A percentile compares a stretch with the other conserved stretches of the same genome.
Conservation (phyloP, 2,329 filamentous ascomycete species). For the Aspergillus eucalypticola region DNA sequence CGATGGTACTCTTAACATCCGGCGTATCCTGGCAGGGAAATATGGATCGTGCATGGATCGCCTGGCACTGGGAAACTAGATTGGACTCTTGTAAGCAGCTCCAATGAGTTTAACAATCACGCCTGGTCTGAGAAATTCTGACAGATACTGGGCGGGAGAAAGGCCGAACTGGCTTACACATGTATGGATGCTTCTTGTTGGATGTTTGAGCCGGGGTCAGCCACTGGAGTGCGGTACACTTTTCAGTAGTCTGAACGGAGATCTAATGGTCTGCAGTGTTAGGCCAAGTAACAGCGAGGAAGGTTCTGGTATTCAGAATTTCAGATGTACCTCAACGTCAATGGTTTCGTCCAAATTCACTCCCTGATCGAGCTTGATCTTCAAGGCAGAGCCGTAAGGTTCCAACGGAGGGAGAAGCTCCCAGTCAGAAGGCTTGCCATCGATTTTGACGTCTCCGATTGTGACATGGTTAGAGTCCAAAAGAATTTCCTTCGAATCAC, state of each 20-base stretch:
- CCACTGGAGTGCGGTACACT: conserved; percentile 94
- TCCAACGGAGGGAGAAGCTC: conserved; percentile 67
- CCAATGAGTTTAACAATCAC: not conserved
- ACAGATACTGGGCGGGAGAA: not conserved
- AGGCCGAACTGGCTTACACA: conserved; percentile 58
- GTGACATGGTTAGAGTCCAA: conserved; percentile 86
- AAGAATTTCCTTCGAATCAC: conserved; percentile 72
- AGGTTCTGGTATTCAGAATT: not conserved
- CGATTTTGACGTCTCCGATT: conserved; percentile 69
- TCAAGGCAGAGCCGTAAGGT: conserved; percentile 61
- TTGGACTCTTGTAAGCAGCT: not conserved
- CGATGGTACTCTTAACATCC: conserved; percentile 93
- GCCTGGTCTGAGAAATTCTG: not conserved
- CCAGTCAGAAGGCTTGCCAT: conserved; percentile 67
- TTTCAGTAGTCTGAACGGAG: conserved; percentile 74
- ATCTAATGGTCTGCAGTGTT: conserved; percentile 51
- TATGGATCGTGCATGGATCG: conserved; percentile 88
- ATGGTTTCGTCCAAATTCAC: conserved; percentile 50
- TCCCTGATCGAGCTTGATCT: conserved; percentile 50
- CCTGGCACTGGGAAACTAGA: conserved; percentile 85
- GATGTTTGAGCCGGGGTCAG: conserved; percentile 89
- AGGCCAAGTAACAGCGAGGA: not conserved
- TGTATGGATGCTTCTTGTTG: conserved; percentile 93
- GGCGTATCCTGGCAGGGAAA: conserved; percentile 98
- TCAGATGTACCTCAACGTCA: conserved; percentile 48